Percentiles rank a stretch among this genome's conserved stretches.
phyloP scores from a whole-genome alignment of 306 rosid species.

The Cucumis cinereus region DNA sequence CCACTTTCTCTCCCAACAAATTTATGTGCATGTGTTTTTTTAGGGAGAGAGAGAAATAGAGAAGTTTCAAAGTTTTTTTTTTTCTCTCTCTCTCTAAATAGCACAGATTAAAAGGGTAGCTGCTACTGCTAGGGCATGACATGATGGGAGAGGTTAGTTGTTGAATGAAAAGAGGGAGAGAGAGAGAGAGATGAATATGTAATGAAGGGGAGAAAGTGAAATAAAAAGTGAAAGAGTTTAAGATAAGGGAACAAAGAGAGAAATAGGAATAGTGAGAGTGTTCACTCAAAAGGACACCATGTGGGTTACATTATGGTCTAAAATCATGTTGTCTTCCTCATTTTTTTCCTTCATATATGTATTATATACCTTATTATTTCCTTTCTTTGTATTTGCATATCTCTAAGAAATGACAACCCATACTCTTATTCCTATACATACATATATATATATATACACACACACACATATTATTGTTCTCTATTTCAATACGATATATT shows the following conservation, averaged over 20 bases:
- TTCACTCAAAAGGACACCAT: constrained; percentile 18
- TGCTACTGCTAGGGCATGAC: constrained; percentile 3
- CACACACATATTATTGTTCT: too few relatives aligned
- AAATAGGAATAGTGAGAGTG: constrained; percentile 7
- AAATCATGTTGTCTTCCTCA: constrained; percentile 25
- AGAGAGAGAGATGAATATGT: too few relatives aligned
- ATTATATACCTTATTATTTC: background rate
- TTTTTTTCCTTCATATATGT: background rate
- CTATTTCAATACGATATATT: too few relatives aligned
- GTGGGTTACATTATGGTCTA: constrained; percentile 36
- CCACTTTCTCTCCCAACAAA: constrained; percentile 12
- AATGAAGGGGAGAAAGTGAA: background rate
- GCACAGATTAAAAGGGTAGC: background rate
- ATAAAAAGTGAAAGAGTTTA: background rate
- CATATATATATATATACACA: too few relatives aligned
- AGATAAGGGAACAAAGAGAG: constrained; percentile 29
- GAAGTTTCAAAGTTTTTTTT: background rate
- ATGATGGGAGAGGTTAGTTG: constrained; percentile 5
- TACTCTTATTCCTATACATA: background rate
- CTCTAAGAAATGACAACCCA: background rate
- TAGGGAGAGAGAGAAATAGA: constrained; percentile 11
- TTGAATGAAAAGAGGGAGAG: background rate
- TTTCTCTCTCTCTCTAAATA: background rate
- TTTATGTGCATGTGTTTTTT: background rate
- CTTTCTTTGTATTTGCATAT: background rate